Base-by-base conservation (phyloP, 2,329 filamentous ascomycete species). In the Alternaria angustiovoidea region DNA sequence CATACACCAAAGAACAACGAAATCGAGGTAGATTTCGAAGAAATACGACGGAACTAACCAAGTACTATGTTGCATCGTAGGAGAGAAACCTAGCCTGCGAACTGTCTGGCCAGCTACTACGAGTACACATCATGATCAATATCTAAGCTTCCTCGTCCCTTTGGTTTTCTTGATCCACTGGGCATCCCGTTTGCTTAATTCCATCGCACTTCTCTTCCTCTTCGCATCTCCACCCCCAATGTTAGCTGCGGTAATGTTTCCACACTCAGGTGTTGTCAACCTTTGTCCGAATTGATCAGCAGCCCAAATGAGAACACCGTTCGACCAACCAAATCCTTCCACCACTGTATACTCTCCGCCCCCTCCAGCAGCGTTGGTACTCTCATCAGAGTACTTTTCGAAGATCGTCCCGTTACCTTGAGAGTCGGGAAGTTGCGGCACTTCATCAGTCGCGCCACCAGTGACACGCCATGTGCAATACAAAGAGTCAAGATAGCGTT, bases 401-500 rank as follows among this genome's bases (percentile, higher is more conserved):
- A 91, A 91, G 81, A 91, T 90, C 72, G 86, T 86, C 22, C 89
- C 89, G 75, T 73, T 54, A 81, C 84, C 30, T 84, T 84, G 42
- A 80, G 83, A 63, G 16, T 64, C 63, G 1, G 65, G 62, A 1
- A 75, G 61, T 20, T 72, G 66, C 0, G 70, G 64, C 0, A 69
- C 65, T 1, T 71, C 69, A 1, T 70, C 61, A 0, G 88, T 90
- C 2, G 84, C 82, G 4, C 88, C 89, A 22, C 89, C 89, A 0
- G 89, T 91, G 6, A 86, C 86, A 59, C 84, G 87, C 89, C 88
- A 91, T 0, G 88, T 90, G 79, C 89, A 91, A 72, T 90, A 91
- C 0, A 88, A 83, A 18, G 86, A 88, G 74, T 90, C 88, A 38
- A 90, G 79, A 66, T 90, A 91, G 38, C 88, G 84, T 78, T 91